These are phyloP conservation scores for Sarocladiaceae sp. DNA, from an alignment of 2,329 filamentous ascomycete genomes.

Conservation along the genomic window DNA sequence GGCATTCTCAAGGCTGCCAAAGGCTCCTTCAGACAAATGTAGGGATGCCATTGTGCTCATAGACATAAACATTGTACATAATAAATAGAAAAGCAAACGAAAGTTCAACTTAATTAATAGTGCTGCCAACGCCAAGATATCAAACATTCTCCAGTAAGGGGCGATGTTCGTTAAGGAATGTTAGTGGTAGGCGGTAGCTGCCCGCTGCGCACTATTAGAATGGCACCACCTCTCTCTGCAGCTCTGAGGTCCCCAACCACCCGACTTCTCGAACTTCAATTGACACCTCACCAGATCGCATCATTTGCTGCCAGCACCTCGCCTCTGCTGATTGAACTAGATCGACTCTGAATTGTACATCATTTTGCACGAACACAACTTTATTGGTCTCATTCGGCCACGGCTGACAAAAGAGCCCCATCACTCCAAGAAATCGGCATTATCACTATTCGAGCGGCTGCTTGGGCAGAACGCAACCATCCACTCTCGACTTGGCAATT, in stretches of 20 bases:
- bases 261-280: conserved; percentile 16
- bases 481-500: too few relatives aligned
- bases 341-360: too few relatives aligned
- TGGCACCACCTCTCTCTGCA: conserved; percentile 18
- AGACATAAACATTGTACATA: neutral
- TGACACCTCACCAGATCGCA: too few relatives aligned
- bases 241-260: conserved; percentile 19
- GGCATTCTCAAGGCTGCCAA: neutral
- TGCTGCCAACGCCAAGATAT: neutral
- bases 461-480: too few relatives aligned
- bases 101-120: too few relatives aligned
- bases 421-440: too few relatives aligned
- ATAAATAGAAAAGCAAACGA: neutral
- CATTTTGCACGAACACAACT: too few relatives aligned
- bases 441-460: too few relatives aligned
- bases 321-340: too few relatives aligned
- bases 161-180: conserved; percentile 10
- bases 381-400: too few relatives aligned
- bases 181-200: neutral
- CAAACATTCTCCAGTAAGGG: neutral
- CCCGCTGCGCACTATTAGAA: conserved; percentile 21
- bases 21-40: neutral
- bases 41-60: neutral
- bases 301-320: too few relatives aligned
- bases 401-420: too few relatives aligned